Base-by-base conservation (phyloP, 2,329 filamentous ascomycete genomes). In the Dactylonectria macrodidyma region DNA sequence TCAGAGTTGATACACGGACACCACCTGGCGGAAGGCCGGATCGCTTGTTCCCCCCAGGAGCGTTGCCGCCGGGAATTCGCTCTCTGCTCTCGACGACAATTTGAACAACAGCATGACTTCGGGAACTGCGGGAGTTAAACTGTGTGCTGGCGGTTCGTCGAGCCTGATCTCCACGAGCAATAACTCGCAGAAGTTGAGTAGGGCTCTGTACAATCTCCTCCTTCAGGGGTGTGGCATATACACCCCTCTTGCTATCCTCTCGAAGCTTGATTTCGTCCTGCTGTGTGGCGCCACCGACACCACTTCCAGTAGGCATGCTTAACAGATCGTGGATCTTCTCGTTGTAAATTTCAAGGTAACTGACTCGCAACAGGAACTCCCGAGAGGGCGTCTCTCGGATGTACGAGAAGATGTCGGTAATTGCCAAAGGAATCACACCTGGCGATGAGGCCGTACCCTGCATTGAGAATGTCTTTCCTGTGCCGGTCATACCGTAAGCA, bases 381-480 rank as follows among this genome's bases (percentile, higher is more conserved):
- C 96, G 89, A 41, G 95, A 94, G 0, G 96, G 96, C 1, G 96
- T 98, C 83, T 99, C 96, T 65, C 96, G 92, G 74, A 99, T 99
- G 81, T 98, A 99, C 0, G 96, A 98, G 81, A 99, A 99, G 59
- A 99, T 99, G 78, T 99, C 96, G 70, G 96, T 98, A 75, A 99
- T 98, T 46, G 96, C 96, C 46, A 98, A 86, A 7, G 96, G 96
- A 63, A 99, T 99, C 33, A 99, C 96, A 83, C 96, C 96, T 1
- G 96, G 96, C 46, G 95, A 97, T 3, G 93, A 94, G 52, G 95
- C 95, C 11, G 96, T 99, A 75, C 96, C 96, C 84, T 99, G 96
- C 96, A 99, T 99, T 46, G 95, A 98, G 80, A 98, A 99, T 1
- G 96, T 99, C 84, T 99, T 99, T 74, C 96, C 96, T 0, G 96